phyloP scores from a whole-genome alignment of 306 rosid genomes.

The Fragaria nilgerrensis region DNA sequence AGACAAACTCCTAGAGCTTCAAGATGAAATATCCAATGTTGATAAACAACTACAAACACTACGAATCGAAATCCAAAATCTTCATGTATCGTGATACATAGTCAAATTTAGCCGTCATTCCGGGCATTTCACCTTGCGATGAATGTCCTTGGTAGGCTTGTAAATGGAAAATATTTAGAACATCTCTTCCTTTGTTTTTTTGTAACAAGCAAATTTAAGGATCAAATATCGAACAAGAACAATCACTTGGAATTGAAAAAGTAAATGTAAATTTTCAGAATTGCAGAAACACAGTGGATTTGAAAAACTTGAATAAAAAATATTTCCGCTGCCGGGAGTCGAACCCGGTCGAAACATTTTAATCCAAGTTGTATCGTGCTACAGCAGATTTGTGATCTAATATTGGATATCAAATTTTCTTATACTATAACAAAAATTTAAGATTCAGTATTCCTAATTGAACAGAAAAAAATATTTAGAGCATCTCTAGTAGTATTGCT shows the following conservation, averaged over 20 bases:
- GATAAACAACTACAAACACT: slow-evolving; percentile 66
- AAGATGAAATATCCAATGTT: slow-evolving; percentile 56
- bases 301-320: no score
- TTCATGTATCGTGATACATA: slow-evolving; percentile 54
- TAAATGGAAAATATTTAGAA: not conserved
- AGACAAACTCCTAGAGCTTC: slow-evolving; percentile 56
- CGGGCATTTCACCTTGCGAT: not conserved
- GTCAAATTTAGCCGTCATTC: not conserved
- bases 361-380: no score
- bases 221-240: not conserved
- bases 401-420: no score
- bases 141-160: not conserved
- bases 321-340: no score
- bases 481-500: no score
- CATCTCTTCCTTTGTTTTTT: not conserved
- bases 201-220: slow-evolving; percentile 5
- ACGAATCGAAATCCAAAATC: slow-evolving; percentile 77
- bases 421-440: no score
- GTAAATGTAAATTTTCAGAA: not conserved
- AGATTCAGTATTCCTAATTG: no score
- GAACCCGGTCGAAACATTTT: not conserved
- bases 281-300: not conserved
- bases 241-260: not conserved
- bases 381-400: no score
- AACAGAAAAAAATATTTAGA: no score